phyloP scores from a whole-genome alignment of 2,329 filamentous ascomycete species.

The Aureobasidium sp. region DNA sequence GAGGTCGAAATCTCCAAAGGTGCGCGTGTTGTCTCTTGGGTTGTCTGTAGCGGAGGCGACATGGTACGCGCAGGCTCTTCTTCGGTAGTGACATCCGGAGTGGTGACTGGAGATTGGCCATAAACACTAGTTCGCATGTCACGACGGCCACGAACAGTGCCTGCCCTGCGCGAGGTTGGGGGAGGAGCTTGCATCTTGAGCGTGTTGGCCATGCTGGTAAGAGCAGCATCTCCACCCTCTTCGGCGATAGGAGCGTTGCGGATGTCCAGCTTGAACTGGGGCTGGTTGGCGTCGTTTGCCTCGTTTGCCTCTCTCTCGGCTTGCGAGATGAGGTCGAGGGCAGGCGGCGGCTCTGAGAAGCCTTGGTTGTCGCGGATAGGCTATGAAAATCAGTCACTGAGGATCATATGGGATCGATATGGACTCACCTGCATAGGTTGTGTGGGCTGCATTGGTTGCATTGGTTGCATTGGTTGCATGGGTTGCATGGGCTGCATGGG shows the following conservation, averaged over 20 bases:
- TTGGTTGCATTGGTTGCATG: not conserved
- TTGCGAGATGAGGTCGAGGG: constrained; percentile 51
- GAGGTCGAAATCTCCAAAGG: constrained; percentile 9
- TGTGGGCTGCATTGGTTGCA: not conserved
- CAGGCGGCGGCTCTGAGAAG: constrained; percentile 62
- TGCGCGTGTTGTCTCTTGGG: constrained; percentile 1
- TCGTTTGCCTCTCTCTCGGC: constrained; percentile 57
- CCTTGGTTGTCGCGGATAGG: constrained; percentile 61
- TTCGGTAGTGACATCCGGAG: constrained; percentile 30
- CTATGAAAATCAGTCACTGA: constrained; percentile 1
- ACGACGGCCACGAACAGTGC: constrained; percentile 76
- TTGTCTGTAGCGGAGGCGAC: constrained; percentile 18
- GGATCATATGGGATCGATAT: constrained; percentile 3
- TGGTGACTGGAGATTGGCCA: constrained; percentile 43
- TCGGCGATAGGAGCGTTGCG: constrained; percentile 68
- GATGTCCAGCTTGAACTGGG: constrained; percentile 70
- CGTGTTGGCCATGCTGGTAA: constrained; percentile 67
- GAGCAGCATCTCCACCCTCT: constrained; percentile 62
- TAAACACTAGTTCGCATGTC: constrained; percentile 91
- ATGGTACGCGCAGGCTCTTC: constrained; percentile 18
- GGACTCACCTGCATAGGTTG: not conserved
- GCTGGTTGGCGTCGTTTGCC: constrained; percentile 46
- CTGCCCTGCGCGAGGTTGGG: constrained; percentile 37
- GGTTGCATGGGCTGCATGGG: constrained; percentile 3
- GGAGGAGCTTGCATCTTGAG: constrained; percentile 55